Evolutionary conservation across 345 rosid genomes (phyloP).

Genomic region (Microcos paniculata): DNA sequence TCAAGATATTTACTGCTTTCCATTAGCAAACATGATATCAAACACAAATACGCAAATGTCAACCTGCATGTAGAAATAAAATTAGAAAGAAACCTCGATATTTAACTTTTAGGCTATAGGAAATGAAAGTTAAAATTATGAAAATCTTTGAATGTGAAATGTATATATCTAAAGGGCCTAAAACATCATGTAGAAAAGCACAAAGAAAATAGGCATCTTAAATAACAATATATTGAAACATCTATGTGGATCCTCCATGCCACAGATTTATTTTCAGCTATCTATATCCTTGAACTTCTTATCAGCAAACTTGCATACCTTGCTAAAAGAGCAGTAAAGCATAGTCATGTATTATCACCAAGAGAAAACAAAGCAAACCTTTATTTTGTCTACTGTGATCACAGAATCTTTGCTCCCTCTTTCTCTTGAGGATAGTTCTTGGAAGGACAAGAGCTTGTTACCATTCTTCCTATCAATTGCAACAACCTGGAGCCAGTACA

Average conservation of each 20-base stretch:
- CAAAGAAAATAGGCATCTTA: neutral
- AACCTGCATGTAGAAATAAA: conserved; percentile 53
- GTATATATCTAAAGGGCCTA: neutral
- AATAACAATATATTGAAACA: neutral
- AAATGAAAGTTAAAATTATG: neutral
- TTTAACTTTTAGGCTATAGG: neutral
- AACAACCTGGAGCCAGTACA: conserved; percentile 58
- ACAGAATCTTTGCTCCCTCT: conserved; percentile 74
- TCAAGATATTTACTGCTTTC: conserved; percentile 60
- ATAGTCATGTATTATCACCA: neutral
- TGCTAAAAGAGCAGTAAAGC: neutral
- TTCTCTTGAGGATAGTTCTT: conserved; percentile 85
- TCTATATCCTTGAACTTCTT: neutral
- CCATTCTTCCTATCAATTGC: conserved; percentile 78
- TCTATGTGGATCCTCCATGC: neutral
- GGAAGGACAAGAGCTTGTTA: conserved; percentile 83
- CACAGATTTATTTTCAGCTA: conserved; percentile 4
- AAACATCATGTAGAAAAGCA: neutral
- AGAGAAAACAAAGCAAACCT: conserved; percentile 43
- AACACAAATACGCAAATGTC: conserved; percentile 78
- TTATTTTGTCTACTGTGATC: conserved; percentile 51
- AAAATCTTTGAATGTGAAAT: neutral
- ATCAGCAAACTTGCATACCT: neutral
- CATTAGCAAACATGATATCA: conserved; percentile 87
- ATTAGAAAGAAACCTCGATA: conserved; percentile 16